Evolutionary conservation across 2,329 filamentous ascomycete genomes (phyloP).

Genomic region (Penicillium sp.): DNA sequence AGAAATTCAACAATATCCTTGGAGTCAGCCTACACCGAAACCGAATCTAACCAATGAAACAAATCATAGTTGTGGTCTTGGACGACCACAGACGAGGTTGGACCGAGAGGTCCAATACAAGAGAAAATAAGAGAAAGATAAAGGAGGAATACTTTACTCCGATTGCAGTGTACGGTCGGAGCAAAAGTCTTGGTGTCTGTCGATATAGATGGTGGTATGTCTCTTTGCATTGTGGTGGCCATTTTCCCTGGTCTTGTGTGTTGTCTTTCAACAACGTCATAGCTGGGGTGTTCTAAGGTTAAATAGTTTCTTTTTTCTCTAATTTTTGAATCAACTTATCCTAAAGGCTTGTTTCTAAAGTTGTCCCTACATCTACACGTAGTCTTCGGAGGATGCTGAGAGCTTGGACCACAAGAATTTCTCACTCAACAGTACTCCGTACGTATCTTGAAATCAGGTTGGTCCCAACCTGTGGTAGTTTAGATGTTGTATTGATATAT

Average conservation of each 20-base stretch:
- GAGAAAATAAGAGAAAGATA: conserved; percentile 1
- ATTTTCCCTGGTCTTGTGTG: conserved; percentile 4
- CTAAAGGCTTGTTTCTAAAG: neutral
- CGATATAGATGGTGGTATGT: conserved; percentile 7
- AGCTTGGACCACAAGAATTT: neutral
- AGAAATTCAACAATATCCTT: conserved; percentile 11
- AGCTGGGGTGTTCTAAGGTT: conserved; percentile 7
- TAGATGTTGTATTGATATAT: neutral
- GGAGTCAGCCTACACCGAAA: neutral
- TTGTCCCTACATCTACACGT: neutral
- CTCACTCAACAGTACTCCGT: neutral
- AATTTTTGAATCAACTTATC: neutral
- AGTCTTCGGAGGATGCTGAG: neutral
- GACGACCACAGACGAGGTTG: conserved; percentile 3
- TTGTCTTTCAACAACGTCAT: conserved; percentile 13
- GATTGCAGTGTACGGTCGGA: neutral
- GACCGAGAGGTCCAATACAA: neutral
- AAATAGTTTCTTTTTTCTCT: neutral
- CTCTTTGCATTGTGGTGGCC: conserved; percentile 7
- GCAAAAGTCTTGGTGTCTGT: neutral
- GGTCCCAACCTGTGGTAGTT: no score
- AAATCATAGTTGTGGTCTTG: conserved; percentile 1
- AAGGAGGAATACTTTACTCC: neutral
- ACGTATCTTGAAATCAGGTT: neutral
- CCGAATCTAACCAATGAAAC: neutral